phyloP scores from a whole-genome alignment of 2,329 filamentous ascomycete species.

The Purpureocillium takamizusanense region DNA sequence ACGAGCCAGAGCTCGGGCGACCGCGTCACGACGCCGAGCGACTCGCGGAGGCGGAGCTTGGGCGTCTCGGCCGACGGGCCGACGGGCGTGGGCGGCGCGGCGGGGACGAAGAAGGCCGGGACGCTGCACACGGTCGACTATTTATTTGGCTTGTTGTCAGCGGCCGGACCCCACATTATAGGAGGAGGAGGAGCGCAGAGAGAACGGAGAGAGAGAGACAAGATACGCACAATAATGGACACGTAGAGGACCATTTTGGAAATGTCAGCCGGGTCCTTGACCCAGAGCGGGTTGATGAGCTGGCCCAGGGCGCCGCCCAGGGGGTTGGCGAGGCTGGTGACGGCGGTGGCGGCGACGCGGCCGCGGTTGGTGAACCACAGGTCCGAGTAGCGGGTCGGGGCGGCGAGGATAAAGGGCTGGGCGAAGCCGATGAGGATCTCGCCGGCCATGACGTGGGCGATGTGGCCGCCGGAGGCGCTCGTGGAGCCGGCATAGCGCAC shows the following conservation, averaged over 20 bases:
- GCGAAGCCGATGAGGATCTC: conserved; percentile 84
- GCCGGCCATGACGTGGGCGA: conserved; percentile 76
- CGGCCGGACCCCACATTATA: no score
- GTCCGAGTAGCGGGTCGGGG: conserved; percentile 85
- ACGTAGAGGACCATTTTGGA: conserved; percentile 80
- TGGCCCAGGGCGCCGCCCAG: conserved; percentile 84
- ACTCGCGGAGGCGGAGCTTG: conserved; percentile 44
- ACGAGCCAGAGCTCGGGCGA: conserved; percentile 73
- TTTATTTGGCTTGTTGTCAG: no score
- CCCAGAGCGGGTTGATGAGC: conserved; percentile 74
- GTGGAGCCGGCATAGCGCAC: conserved; percentile 68
- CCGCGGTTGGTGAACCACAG: conserved; percentile 86
- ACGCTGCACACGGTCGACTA: conserved; percentile 43
- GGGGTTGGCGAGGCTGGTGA: conserved; percentile 80
- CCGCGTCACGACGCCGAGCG: conserved; percentile 37
- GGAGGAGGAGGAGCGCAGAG: not conserved
- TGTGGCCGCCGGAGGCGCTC: conserved; percentile 49
- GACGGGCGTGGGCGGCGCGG: conserved; percentile 66
- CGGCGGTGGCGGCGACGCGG: conserved; percentile 76
- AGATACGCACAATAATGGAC: conserved; percentile 61
- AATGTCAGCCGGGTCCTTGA: conserved; percentile 51
- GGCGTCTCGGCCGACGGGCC: conserved; percentile 56
- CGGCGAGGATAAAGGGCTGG: conserved; percentile 85
- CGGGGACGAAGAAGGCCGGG: conserved; percentile 75
- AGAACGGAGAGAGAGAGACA: not conserved